Percentiles rank a stretch among this genome's conserved stretches.
Evolutionary conservation across 192 early-diverging fungal species (phyloP).

Genomic region (Entomortierella lignicola): DNA sequence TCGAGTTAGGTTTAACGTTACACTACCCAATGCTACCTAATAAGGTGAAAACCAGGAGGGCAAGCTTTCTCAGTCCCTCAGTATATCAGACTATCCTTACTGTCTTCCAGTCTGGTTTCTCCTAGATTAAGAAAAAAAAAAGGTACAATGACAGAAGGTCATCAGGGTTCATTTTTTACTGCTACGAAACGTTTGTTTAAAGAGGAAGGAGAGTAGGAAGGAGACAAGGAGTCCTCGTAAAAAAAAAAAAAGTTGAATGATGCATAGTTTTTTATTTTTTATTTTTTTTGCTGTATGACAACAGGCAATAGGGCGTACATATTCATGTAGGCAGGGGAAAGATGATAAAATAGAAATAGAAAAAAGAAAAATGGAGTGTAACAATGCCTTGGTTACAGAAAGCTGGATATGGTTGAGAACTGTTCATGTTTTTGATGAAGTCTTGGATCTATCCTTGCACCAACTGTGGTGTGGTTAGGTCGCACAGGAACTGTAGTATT

Average conservation of each 20-base stretch:
- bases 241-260: too few species aligned
- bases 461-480: not conserved
- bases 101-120: not conserved
- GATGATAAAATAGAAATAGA: not conserved
- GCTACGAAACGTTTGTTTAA: not conserved
- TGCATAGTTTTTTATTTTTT: too few species aligned
- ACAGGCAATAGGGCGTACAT: too few species aligned
- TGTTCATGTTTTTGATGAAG: too few species aligned
- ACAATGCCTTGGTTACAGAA: too few species aligned
- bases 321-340: too few species aligned
- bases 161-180: not conserved
- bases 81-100: not conserved
- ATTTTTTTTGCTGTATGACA: too few species aligned
- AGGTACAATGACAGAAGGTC: slow-evolving; percentile 11
- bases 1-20: too few species aligned
- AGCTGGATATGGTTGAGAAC: too few species aligned
- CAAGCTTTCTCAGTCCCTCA: not conserved
- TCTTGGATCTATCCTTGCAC: too few species aligned
- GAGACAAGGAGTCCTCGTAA: too few species aligned
- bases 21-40: not conserved
- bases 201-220: not conserved
- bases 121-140: slow-evolving; percentile 8
- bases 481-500: not conserved
- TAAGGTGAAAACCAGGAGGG: not conserved
- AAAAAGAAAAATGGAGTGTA: not conserved